Base-by-base conservation (phyloP, 1,284 basidiomycete species). In the Xanthoconium separans region DNA sequence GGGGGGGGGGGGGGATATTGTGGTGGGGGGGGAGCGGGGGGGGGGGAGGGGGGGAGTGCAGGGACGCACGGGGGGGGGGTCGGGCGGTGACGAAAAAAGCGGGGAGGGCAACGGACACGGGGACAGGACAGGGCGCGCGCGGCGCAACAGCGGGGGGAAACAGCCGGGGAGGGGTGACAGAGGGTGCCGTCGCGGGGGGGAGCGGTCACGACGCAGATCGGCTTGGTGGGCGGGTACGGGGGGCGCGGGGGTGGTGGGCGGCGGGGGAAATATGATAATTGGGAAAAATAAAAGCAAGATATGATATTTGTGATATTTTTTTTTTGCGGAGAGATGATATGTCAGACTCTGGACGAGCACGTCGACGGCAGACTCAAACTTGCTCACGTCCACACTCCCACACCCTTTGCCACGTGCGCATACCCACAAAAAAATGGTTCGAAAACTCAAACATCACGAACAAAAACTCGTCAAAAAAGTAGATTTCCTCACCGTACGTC, bases 391-490 rank as follows among this genome's bases (percentile, higher is more conserved):
- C 43, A 61, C 64, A 34, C 62, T 63, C 64, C 64, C 65, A 62
- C 62, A 62, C 65, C 63, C 64, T 54, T 51, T 64, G 66, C 63
- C 63, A 64, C 63, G 63, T 64, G 63, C 62, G 47, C 62, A 15
- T 31, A 27, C 18, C 16, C 11, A 18, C 7, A 3, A n/a, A 5
- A 45, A 31, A 29, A 89, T 85, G 81, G 93, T 95, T 78, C 82
- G 95, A 60, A 87, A 94, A 74, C 83, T 98, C 73, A 96, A 95
- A 77, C 83, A 93, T 69, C 95, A 98, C 74, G 95, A 98, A 72
- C 86, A 93, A 70, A 94, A 90, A 68, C 83, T 98, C 36, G 83
- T 98, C 71, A 96, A 95, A 74, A 96, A 97, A 75, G 93, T 96
- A 60, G 91, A 95, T 74, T 94, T 95, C 70, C 80, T 95, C 55